Conservation (phyloP, 805 yeast species). For the Metschnikowia peoriensis region DNA sequence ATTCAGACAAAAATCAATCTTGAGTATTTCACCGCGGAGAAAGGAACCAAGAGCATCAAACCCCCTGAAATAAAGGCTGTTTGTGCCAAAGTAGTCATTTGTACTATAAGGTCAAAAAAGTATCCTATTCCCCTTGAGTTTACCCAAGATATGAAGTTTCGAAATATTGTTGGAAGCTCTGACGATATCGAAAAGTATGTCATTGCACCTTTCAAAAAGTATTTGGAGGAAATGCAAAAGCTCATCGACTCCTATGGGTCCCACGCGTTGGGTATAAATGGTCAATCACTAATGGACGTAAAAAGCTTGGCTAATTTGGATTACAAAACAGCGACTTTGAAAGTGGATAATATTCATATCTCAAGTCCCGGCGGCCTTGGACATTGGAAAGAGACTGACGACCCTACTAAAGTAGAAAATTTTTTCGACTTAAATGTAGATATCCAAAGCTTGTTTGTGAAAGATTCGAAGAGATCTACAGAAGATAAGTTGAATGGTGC, state of each 20-base stretch:
- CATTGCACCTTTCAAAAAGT: constrained; percentile 21
- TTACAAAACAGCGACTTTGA: constrained; percentile 21
- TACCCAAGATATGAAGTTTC: constrained; percentile 16
- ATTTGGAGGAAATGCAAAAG: constrained; percentile 19
- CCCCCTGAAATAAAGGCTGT: constrained; percentile 18
- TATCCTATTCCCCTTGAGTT: constrained; percentile 24
- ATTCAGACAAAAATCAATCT: constrained; percentile 7
- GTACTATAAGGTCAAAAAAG: constrained; percentile 27
- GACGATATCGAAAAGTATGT: constrained; percentile 24
- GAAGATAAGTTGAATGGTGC: constrained; percentile 18
- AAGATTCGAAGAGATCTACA: constrained; percentile 9
- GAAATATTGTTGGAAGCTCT: constrained; percentile 11
- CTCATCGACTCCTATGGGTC: constrained; percentile 18
- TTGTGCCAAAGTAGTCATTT: constrained; percentile 15
- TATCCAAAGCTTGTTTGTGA: constrained; percentile 12
- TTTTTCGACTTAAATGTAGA: constrained; percentile 12
- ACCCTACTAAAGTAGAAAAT: constrained; percentile 2
- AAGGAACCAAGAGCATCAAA: constrained; percentile 4
- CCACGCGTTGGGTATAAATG: constrained; percentile 19
- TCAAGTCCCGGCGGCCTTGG: constrained; percentile 13
- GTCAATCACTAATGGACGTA: constrained; percentile 26
- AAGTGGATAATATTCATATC: constrained; percentile 15
- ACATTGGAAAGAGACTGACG: constrained; percentile 9
- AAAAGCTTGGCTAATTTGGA: constrained; percentile 25
- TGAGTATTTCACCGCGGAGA: constrained; percentile 8